Evolutionary conservation across 2,329 filamentous ascomycete species (phyloP).

Genomic region (Colletotrichum trifolii): DNA sequence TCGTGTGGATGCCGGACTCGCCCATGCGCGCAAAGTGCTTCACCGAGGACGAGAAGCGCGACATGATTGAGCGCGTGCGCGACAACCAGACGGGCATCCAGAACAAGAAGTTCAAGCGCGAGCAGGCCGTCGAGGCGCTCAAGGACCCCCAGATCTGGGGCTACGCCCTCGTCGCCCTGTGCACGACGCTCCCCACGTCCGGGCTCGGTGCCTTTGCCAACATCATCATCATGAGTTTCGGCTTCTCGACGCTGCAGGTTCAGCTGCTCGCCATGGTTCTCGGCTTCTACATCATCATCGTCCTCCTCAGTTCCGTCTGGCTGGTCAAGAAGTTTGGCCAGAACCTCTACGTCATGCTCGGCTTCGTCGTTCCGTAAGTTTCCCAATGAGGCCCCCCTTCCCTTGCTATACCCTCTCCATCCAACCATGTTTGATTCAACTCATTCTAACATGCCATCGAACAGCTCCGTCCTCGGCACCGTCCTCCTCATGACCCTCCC

Average conservation of each 20-base stretch:
- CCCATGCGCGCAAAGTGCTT: conserved; percentile 80
- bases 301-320: conserved; percentile 74
- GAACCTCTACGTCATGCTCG: conserved; percentile 74
- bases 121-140: conserved; percentile 63
- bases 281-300: conserved; percentile 78
- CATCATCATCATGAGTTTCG: conserved; percentile 77
- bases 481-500: conserved; percentile 77
- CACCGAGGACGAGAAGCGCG: conserved; percentile 71
- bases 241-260: conserved; percentile 74
- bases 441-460: background rate
- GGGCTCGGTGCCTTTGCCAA: conserved; percentile 80
- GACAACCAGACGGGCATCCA: conserved; percentile 71
- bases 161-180: conserved; percentile 73
- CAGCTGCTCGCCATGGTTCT: conserved; percentile 81
- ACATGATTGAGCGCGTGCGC: conserved; percentile 71
- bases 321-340: conserved; percentile 76
- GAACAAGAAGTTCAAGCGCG: conserved; percentile 60
- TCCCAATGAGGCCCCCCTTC: background rate
- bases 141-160: conserved; percentile 75
- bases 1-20: conserved; percentile 73
- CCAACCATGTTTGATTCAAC: background rate
- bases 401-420: too few relatives aligned
- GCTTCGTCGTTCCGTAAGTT: conserved; percentile 73
- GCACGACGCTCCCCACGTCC: conserved; percentile 78
- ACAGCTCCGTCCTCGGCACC: conserved; percentile 75